phyloP scores from a whole-genome alignment of 164 flowering plant species.

The Aristolochia fimbriata region DNA sequence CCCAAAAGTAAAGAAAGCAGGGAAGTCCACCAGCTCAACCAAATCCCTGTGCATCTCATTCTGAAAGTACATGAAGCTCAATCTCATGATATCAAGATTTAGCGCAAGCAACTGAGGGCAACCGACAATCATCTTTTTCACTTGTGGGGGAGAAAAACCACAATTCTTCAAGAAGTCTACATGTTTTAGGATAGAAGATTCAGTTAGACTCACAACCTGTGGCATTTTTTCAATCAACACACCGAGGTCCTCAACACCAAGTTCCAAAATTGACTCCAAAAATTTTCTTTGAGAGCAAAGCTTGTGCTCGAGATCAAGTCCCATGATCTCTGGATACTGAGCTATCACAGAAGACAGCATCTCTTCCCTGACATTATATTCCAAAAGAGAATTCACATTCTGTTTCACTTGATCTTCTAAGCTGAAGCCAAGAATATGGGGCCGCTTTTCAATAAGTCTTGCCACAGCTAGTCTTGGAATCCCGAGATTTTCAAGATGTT shows the following conservation, averaged over 20 bases:
- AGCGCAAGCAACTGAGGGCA: constrained; percentile 87
- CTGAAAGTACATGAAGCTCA: constrained; percentile 59
- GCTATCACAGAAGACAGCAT: constrained; percentile 59
- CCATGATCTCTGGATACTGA: constrained; percentile 84
- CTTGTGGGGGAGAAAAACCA: constrained; percentile 61
- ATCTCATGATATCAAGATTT: constrained; percentile 69
- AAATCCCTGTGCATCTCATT: constrained; percentile 55
- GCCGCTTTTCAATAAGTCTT: constrained; percentile 74
- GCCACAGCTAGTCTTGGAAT: constrained; percentile 76
- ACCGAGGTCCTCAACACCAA: constrained; percentile 51
- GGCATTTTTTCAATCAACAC: constrained; percentile 84
- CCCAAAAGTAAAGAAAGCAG: constrained; percentile 89
- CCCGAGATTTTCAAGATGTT: constrained; percentile 63
- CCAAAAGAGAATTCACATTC: constrained; percentile 52
- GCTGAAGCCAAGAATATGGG: constrained; percentile 80
- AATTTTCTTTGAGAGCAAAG: constrained; percentile 39
- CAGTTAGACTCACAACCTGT: constrained; percentile 64
- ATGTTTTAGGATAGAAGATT: constrained; percentile 43
- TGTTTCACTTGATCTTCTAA: constrained; percentile 61
- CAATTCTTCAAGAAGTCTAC: constrained; percentile 65
- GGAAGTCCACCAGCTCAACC: constrained; percentile 73
- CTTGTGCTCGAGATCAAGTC: constrained; percentile 61
- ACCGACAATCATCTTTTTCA: constrained; percentile 59
- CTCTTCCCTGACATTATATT: constrained; percentile 41
- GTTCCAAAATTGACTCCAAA: constrained; percentile 36